Conservation (phyloP, 129 eudicot species). For the Arctium lappa region DNA sequence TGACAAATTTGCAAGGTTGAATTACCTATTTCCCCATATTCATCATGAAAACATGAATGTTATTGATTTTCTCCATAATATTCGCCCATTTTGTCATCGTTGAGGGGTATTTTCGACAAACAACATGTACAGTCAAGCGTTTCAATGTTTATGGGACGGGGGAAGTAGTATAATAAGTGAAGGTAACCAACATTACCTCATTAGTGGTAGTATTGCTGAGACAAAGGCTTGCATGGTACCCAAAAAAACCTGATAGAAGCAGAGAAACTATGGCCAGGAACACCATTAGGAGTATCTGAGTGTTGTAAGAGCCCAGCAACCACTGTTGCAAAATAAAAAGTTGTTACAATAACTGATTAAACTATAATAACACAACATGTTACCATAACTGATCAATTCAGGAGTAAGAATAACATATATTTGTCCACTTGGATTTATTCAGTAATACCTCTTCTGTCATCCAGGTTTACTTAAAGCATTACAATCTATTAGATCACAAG, state of each 20-base stretch:
- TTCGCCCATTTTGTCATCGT: background rate
- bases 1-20: background rate
- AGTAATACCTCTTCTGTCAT: background rate
- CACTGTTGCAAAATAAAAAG: slow-evolving; percentile 56
- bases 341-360: slow-evolving; percentile 8
- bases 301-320: slow-evolving; percentile 82
- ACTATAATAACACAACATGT: background rate
- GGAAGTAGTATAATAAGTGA: background rate
- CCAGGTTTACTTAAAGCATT: background rate
- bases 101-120: background rate
- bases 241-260: slow-evolving; percentile 78
- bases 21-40: background rate
- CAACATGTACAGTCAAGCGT: background rate
- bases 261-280: slow-evolving; percentile 81
- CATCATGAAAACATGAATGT: background rate
- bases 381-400: background rate
- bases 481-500: background rate
- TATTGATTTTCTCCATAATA: background rate
- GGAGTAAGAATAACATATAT: background rate
- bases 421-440: background rate
- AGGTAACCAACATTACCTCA: slow-evolving; percentile 52
- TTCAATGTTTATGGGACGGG: background rate
- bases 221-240: slow-evolving; percentile 83
- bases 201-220: slow-evolving; percentile 89
- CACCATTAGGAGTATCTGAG: slow-evolving; percentile 85